Evolutionary conservation across 345 rosid genomes (phyloP).

Genomic region (Angophora floribunda): DNA sequence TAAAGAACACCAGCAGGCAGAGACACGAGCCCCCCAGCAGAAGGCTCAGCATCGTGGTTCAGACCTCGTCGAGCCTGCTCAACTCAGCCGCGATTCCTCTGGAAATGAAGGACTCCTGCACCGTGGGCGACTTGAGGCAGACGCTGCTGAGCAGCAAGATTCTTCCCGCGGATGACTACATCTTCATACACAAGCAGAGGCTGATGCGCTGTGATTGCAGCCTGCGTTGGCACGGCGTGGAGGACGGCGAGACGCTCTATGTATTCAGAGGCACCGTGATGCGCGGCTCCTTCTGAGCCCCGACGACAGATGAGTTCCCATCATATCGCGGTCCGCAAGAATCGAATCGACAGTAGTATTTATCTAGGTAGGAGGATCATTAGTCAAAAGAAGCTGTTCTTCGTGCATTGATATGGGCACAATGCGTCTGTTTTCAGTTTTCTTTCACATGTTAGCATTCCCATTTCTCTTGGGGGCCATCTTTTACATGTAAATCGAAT

Average conservation of each 20-base stretch:
- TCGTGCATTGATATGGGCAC: neutral
- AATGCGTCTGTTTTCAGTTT: neutral
- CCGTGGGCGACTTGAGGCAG: conserved; percentile 47
- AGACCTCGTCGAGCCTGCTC: conserved; percentile 65
- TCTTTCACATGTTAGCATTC: neutral
- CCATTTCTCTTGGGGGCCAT: neutral
- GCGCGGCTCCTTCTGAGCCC: conserved; percentile 12
- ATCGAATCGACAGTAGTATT: neutral
- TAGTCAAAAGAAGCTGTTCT: neutral
- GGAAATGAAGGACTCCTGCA: conserved; percentile 51
- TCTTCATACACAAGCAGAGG: conserved; percentile 81
- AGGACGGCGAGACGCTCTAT: conserved; percentile 57
- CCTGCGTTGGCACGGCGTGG: conserved; percentile 77
- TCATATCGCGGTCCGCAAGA: neutral
- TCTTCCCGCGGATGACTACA: conserved; percentile 61
- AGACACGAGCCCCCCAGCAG: conserved; percentile 33
- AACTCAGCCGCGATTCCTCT: conserved; percentile 59
- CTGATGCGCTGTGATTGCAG: conserved; percentile 68
- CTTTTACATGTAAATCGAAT: neutral
- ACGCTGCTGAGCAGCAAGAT: conserved; percentile 31
- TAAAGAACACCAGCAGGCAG: conserved; percentile 23
- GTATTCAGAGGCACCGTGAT: conserved; percentile 66
- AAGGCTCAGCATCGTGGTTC: conserved; percentile 39
- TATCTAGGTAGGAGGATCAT: neutral
- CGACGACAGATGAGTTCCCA: neutral